Base-by-base conservation (phyloP, 768 basidiomycete species). In the Phylloporus rhodoxanthus region DNA sequence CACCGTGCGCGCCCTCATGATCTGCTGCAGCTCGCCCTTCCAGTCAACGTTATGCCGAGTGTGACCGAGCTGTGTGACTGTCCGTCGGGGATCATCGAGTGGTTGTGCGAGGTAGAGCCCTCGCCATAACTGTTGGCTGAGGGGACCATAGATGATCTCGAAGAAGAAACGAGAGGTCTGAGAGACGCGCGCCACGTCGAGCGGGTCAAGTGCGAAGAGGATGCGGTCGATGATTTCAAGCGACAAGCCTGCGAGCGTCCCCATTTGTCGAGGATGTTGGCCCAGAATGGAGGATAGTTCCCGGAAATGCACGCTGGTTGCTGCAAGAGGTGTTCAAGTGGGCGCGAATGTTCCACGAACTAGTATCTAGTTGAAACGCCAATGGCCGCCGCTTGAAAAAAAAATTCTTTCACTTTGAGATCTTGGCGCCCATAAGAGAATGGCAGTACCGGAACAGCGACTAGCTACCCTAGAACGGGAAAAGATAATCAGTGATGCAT, bases 141-240 rank as follows among this genome's bases (percentile, higher is more conserved):
- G 68, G 55, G 77, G 72, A 9, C 66, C 65, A 56, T 84, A 82
- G 19, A 86, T 63, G 50, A 81, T 54, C 4, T 56, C 58, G 49
- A 70, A 66, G 43, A 77, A 68, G n/a, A 58, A 52, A 5, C 3
- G 68, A 55, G 76, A 81, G 11, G 78, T 76, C 60, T 80, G 79
- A 0, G 84, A 70, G 33, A 78, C 56, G 19, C 61, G 50, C 1
- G 84, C 72, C 33, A 87, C 74, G 48, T 86, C 78, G 37, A 78
- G 58, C 4, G 86, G 86, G 57, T 85, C 80, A 51, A 77, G 73
- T n/a, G 65, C 54, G 36, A 77, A 56, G 8, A 89, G 67, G 47
- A 85, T 75, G 45, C 73, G 67, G 41, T 85, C 83, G 32, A 84
- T 54, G 39, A 85, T 61, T 63, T 90, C 87, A 9, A 66, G 64